phyloP scores from a whole-genome alignment of 805 yeast genomes.

The Barnettozyma wickerhamii region DNA sequence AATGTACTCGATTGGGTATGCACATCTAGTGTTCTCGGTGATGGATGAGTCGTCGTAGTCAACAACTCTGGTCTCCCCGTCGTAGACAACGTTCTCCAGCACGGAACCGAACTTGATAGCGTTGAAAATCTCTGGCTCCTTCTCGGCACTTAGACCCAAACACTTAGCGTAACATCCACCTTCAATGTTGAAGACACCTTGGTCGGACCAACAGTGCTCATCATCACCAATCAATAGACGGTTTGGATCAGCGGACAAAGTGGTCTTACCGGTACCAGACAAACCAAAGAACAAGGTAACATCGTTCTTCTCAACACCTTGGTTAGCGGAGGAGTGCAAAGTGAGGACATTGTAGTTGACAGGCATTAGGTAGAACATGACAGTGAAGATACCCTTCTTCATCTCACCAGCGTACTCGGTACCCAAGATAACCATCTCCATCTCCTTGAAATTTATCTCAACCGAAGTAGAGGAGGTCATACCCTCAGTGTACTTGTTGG shows the following conservation, averaged over 20 bases:
- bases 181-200: constrained; percentile 98
- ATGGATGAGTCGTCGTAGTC: constrained; percentile 78
- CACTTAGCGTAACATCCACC: constrained; percentile 99
- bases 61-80: constrained; percentile 71
- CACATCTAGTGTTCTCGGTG: constrained; percentile 98
- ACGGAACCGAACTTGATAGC: constrained; percentile 94
- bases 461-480: constrained; percentile 96
- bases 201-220: constrained; percentile 99
- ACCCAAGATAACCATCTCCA: constrained; percentile 99
- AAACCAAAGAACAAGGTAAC: constrained; percentile 95
- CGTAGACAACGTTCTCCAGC: constrained; percentile 88
- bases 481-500: constrained; percentile 92
- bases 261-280: constrained; percentile 98
- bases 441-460: constrained; percentile 91
- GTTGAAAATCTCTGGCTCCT: constrained; percentile 96
- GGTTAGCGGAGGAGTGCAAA: constrained; percentile 92
- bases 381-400: constrained; percentile 99
- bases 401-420: constrained; percentile 99
- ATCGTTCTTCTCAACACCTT: constrained; percentile 76
- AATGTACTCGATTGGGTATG: constrained; percentile 95
- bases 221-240: constrained; percentile 96
- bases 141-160: constrained; percentile 80
- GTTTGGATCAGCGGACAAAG: constrained; percentile 93
- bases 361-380: constrained; percentile 98
- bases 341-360: constrained; percentile 87